Conservation (phyloP, 2,329 filamentous ascomycete genomes). For the Whalleya microplaca region DNA sequence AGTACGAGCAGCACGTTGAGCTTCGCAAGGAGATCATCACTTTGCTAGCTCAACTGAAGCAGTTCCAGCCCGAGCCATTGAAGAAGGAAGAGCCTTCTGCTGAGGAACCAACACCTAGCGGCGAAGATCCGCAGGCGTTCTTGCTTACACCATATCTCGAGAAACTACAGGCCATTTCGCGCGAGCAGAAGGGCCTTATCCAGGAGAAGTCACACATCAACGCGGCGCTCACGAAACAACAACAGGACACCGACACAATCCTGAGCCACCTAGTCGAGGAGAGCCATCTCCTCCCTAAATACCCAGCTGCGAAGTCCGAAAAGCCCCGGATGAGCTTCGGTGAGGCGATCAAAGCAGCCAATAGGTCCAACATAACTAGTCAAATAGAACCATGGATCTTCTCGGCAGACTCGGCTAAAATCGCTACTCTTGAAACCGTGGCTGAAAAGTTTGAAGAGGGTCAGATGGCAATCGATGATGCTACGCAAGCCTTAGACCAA, state of each 20-base stretch:
- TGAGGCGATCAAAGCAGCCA: conserved; percentile 45
- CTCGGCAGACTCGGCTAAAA: conserved; percentile 63
- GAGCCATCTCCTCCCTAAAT: conserved; percentile 61
- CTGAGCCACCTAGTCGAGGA: conserved; percentile 62
- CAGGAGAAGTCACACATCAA: conserved; percentile 63
- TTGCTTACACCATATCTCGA: conserved; percentile 62
- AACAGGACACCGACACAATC: conserved; percentile 52
- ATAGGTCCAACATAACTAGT: conserved; percentile 42
- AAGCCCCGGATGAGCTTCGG: conserved; percentile 45
- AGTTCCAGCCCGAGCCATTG: conserved; percentile 12
- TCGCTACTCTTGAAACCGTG: conserved; percentile 60
- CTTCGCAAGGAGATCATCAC: conserved; percentile 53
- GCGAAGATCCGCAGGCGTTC: conserved; percentile 39
- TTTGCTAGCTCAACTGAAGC: conserved; percentile 37
- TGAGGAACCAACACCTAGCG: conserved; percentile 1
- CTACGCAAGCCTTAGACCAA: conserved; percentile 53
- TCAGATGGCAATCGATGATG: conserved; percentile 57
- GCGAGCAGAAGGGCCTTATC: conserved; percentile 60
- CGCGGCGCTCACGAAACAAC: conserved; percentile 52
- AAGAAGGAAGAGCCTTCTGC: conserved; percentile 9
- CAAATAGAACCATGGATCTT: conserved; percentile 61
- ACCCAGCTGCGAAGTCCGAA: conserved; percentile 48
- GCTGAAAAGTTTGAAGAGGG: conserved; percentile 64
- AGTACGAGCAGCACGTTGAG: conserved; percentile 58
- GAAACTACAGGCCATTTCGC: conserved; percentile 54